Evolutionary conservation across 192 early-diverging fungal genomes (phyloP).

Genomic region (Linnemannia schmuckeri): DNA sequence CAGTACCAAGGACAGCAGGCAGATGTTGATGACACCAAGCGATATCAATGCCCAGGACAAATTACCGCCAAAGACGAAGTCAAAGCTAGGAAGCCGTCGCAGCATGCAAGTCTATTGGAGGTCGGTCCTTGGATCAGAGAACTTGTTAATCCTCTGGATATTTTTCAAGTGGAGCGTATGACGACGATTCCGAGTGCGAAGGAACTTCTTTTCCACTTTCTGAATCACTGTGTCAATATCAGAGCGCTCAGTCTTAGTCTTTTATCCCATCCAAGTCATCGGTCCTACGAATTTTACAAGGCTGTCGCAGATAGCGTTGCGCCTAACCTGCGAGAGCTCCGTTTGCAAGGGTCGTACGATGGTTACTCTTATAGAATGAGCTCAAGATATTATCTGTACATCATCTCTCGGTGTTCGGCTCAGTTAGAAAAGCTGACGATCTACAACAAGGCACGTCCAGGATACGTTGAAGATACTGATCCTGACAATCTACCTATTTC

Average conservation of each 20-base stretch:
- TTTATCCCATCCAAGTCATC: not conserved
- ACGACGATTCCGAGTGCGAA: not conserved
- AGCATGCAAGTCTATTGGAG: slow-evolving; percentile 12
- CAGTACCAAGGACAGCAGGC: no score
- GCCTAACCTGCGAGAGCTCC: slow-evolving; percentile 9
- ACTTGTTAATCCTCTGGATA: not conserved
- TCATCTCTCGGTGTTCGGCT: slow-evolving; percentile 14
- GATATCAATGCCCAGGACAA: not conserved
- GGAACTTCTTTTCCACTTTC: slow-evolving; percentile 12
- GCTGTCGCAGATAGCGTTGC: not conserved
- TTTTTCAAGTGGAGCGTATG: not conserved
- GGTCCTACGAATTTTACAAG: not conserved
- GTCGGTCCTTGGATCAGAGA: not conserved
- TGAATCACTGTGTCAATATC: slow-evolving; percentile 12
- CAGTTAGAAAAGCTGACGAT: slow-evolving; percentile 3
- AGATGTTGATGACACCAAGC: not conserved
- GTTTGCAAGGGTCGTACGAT: not conserved
- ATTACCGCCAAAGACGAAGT: slow-evolving; percentile 1
- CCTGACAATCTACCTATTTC: no score
- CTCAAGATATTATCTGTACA: not conserved
- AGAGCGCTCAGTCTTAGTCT: slow-evolving; percentile 3
- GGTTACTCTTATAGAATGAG: not conserved
- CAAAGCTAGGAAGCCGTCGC: not conserved
- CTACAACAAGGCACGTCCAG: no score
- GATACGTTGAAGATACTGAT: no score